phyloP scores from a whole-genome alignment of 2,329 filamentous ascomycete species.

The Nigrospora sphaerica region DNA sequence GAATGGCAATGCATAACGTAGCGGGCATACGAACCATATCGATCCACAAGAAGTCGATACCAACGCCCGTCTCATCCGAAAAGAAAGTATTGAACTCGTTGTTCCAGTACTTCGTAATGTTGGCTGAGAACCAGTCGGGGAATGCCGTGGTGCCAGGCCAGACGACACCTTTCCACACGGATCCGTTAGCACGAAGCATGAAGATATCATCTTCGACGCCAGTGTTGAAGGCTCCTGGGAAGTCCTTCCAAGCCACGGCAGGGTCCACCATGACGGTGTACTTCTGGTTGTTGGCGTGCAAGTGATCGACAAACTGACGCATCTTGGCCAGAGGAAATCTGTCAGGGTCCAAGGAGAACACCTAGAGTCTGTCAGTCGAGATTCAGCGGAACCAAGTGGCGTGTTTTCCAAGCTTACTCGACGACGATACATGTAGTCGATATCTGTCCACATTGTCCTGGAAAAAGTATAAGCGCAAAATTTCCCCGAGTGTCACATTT shows the following conservation, averaged over 20 bases:
- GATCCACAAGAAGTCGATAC: conserved; percentile 75
- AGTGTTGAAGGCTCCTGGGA: conserved; percentile 27
- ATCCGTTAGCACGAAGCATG: conserved; percentile 46
- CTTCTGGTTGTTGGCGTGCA: conserved; percentile 61
- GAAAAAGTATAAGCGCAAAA: no score
- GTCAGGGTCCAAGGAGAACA: conserved; percentile 60
- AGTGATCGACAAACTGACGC: conserved; percentile 56
- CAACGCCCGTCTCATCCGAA: conserved; percentile 52
- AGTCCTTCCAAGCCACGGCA: conserved; percentile 45
- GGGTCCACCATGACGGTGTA: conserved; percentile 78
- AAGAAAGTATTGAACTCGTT: conserved; percentile 62
- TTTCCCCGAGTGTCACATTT: not conserved
- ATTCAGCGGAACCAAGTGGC: not conserved
- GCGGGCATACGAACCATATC: conserved; percentile 46
- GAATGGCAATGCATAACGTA: no score
- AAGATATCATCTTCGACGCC: conserved; percentile 38
- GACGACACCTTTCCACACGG: conserved; percentile 56
- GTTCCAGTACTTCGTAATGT: conserved; percentile 62
- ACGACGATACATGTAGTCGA: conserved; percentile 52
- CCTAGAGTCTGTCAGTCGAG: conserved; percentile 14
- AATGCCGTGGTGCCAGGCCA: conserved; percentile 71
- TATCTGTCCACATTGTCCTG: conserved; percentile 58
- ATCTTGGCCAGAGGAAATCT: conserved; percentile 56
- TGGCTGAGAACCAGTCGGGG: conserved; percentile 69
- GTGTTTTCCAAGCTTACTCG: conserved; percentile 21